phyloP scores from a whole-genome alignment of 257 asterid species.

The Gentiana dahurica region DNA sequence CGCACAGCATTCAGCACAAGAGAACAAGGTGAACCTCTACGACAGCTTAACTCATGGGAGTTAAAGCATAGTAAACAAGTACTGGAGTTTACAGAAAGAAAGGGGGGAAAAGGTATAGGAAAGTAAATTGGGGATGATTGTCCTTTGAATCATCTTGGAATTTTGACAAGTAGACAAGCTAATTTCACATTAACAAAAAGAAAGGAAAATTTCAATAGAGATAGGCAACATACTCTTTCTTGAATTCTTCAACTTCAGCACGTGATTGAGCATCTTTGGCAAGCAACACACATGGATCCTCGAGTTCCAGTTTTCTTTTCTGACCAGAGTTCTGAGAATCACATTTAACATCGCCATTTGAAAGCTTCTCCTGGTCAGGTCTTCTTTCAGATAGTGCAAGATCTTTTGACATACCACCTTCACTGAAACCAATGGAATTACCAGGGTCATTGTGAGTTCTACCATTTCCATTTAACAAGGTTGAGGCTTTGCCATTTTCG shows the following conservation, averaged over 20 bases:
- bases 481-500: constrained; percentile 16
- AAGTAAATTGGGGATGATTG: not conserved
- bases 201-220: constrained; percentile 9
- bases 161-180: too few species aligned
- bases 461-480: constrained; percentile 26
- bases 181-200: not conserved
- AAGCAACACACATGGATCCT: constrained; percentile 39
- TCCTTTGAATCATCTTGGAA: not conserved
- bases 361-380: constrained; percentile 18
- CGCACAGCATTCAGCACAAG: not conserved
- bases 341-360: constrained; percentile 22
- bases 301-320: constrained; percentile 49
- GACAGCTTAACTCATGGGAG: not conserved
- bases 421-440: constrained; percentile 17
- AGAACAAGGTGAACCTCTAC: not conserved
- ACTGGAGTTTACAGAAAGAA: not conserved
- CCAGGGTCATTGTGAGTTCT: constrained; percentile 17
- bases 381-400: constrained; percentile 14
- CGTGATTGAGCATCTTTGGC: constrained; percentile 48
- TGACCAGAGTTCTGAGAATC: constrained; percentile 28
- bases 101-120: not conserved
- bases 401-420: constrained; percentile 18
- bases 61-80: not conserved
- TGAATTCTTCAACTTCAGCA: constrained; percentile 57
- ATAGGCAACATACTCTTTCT: constrained; percentile 53